A percentile compares a stretch with the other conserved stretches of the same genome.
Conservation (phyloP, 257 asterid genomes). For the Plantago major region DNA sequence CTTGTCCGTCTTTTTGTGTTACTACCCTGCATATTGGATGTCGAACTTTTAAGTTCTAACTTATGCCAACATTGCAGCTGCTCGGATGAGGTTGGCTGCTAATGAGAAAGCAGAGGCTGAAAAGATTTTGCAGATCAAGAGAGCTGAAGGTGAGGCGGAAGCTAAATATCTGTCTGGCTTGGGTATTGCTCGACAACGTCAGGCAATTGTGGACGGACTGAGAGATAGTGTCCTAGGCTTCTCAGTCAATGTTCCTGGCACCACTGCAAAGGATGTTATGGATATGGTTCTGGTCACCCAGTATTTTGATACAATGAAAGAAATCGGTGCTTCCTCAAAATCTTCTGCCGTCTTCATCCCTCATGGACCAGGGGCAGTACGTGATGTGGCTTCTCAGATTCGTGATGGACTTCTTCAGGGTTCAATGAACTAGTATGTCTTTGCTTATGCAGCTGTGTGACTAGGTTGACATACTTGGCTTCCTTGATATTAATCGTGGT, state of each 20-base stretch:
- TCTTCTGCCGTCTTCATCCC: conserved; percentile 80
- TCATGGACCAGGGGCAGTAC: conserved; percentile 82
- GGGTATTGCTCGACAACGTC: conserved; percentile 90
- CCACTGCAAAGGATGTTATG: conserved; percentile 82
- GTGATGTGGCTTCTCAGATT: conserved; percentile 79
- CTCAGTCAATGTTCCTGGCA: conserved; percentile 79
- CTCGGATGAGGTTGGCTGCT: conserved; percentile 79
- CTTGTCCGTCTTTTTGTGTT: background rate
- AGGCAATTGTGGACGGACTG: conserved; percentile 86
- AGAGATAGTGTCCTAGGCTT: conserved; percentile 82
- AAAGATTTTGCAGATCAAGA: conserved; percentile 72
- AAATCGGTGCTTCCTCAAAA: conserved; percentile 69
- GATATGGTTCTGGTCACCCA: conserved; percentile 88
- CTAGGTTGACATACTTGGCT: background rate
- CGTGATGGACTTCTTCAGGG: conserved; percentile 80
- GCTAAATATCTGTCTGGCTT: conserved; percentile 72
- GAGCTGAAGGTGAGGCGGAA: conserved; percentile 94
- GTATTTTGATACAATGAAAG: conserved; percentile 82
- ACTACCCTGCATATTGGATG: background rate
- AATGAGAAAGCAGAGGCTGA: conserved; percentile 91
- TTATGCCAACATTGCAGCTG: conserved; percentile 40
- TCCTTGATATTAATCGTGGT: background rate
- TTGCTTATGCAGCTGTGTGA: too few species aligned
- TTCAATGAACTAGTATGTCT: conserved; percentile 7
- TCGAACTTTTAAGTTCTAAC: conserved; percentile 17